phyloP scores from a whole-genome alignment of 768 basidiomycete genomes.

The Saitozyma sp. region DNA sequence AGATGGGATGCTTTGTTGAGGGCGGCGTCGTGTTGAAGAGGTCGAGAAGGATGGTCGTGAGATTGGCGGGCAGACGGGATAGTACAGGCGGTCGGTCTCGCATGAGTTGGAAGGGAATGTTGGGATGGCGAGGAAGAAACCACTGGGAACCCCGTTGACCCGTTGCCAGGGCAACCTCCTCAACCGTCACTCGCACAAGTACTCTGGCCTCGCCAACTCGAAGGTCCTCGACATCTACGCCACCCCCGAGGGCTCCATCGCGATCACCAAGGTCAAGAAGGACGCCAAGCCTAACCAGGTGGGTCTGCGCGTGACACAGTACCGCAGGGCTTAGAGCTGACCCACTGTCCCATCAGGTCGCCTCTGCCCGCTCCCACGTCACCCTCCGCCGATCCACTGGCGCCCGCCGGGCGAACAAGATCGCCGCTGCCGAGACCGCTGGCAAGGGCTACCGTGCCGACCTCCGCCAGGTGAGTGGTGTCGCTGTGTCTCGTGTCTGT shows the following conservation, averaged over 20 bases:
- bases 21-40: too few relatives aligned
- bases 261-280: slow-evolving; percentile 49
- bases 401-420: slow-evolving; percentile 50
- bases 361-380: slow-evolving; percentile 37
- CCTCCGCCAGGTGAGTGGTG: slow-evolving; percentile 47
- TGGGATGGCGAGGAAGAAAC: neutral
- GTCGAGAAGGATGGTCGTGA: too few relatives aligned
- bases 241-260: slow-evolving; percentile 36
- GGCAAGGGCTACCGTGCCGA: slow-evolving; percentile 52
- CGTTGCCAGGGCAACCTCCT: slow-evolving; percentile 63
- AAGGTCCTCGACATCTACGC: slow-evolving; percentile 58
- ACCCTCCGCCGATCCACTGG: slow-evolving; percentile 42
- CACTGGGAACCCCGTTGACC: too few relatives aligned
- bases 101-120: neutral
- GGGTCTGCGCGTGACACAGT: slow-evolving; percentile 7
- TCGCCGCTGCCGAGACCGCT: slow-evolving; percentile 51
- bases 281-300: slow-evolving; percentile 48
- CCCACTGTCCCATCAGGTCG: slow-evolving; percentile 26
- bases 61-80: neutral
- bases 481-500: neutral
- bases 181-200: slow-evolving; percentile 88
- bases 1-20: too few relatives aligned
- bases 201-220: slow-evolving; percentile 80
- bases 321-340: neutral
- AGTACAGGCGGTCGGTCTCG: neutral